Evolutionary conservation across 495 filamentous ascomycete genomes (phyloP), one percentile per base, ranked within the genome.

Genomic region (Penicillium cataractarum): DNA sequence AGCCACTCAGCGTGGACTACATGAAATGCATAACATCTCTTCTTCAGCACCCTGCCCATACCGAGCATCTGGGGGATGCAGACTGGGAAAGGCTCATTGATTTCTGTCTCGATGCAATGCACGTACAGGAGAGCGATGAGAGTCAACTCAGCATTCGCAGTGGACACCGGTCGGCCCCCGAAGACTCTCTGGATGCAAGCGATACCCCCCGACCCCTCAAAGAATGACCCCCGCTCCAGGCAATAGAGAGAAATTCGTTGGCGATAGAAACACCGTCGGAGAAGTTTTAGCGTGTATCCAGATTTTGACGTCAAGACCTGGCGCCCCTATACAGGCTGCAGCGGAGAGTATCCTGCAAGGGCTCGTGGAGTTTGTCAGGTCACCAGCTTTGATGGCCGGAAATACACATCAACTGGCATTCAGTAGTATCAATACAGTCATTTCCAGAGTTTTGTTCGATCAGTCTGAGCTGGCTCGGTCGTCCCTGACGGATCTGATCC

Each of bases 1-100:
- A 88, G 57, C 90, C 91, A n/a, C 78, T 98, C 2, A 78, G 85
- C 42, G 80, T 88, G 27, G 87, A 92, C 68, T 96, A 97, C 72
- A 82, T 89, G 65, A 97, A 92, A 80, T 84, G 86, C 31, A 75
- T 98, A 59, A 74, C 79, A 24, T 80, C 82, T 39, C 74, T 96
- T 15, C 80, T 97, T n/a, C 84, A 86, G 48, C 85, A 88, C 67
- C 82, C 84, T 26, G 84, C 90, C 39, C 92, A 92, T 73, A 86
- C 89, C 19, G 95, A 99, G 72, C 89, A 91, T 66, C 78, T 98
- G 9, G 74, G 79, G 17, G 74, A 75, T 51, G 78, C 87, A 8
- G 83, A 87, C 55, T 97, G 95, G 93, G 76, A 86, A 37, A 80
- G 79, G 13, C 77, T 87, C 29, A 81, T 88, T 3, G 79, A 87